Conservation (phyloP, 2,329 filamentous ascomycete species). For the Aspergillus oerlinghausenensis region DNA sequence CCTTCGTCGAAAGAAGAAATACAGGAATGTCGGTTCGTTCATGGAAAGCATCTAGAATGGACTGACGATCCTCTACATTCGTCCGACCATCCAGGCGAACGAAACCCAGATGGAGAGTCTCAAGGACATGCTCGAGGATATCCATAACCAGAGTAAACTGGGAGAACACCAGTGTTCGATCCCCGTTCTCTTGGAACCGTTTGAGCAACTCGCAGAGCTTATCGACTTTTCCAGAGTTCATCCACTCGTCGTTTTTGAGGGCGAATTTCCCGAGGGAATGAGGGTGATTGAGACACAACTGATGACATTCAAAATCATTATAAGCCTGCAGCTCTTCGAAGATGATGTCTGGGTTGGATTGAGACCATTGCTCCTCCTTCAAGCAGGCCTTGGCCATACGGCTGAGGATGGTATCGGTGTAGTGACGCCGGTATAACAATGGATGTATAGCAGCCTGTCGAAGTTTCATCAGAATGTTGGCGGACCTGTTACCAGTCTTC, state of each 20-base stretch:
- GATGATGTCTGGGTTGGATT: slow-evolving; percentile 49
- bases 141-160: slow-evolving; percentile 91
- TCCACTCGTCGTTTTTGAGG: slow-evolving; percentile 60
- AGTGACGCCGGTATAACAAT: slow-evolving; percentile 77
- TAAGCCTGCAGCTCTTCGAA: slow-evolving; percentile 51
- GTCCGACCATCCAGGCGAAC: slow-evolving; percentile 84
- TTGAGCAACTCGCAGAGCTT: slow-evolving; percentile 71
- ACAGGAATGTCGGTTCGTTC: slow-evolving; percentile 71
- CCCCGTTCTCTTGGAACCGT: slow-evolving; percentile 71
- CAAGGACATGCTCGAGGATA: slow-evolving; percentile 78
- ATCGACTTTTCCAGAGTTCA: slow-evolving; percentile 78
- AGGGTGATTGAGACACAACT: slow-evolving; percentile 52
- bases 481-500: slow-evolving; percentile 50
- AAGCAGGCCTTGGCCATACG: slow-evolving; percentile 76
- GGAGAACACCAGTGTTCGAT: slow-evolving; percentile 85
- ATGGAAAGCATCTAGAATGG: slow-evolving; percentile 83
- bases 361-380: slow-evolving; percentile 56
- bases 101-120: slow-evolving; percentile 67
- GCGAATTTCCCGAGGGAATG: slow-evolving; percentile 51
- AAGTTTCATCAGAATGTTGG: slow-evolving; percentile 79
- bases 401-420: slow-evolving; percentile 67
- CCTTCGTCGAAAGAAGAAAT: slow-evolving; percentile 88
- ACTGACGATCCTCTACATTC: slow-evolving; percentile 75
- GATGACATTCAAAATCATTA: slow-evolving; percentile 60
- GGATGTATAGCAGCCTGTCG: slow-evolving; percentile 91